Conservation (phyloP, 2,329 filamentous ascomycete genomes). For the Fusarium lateritium region DNA sequence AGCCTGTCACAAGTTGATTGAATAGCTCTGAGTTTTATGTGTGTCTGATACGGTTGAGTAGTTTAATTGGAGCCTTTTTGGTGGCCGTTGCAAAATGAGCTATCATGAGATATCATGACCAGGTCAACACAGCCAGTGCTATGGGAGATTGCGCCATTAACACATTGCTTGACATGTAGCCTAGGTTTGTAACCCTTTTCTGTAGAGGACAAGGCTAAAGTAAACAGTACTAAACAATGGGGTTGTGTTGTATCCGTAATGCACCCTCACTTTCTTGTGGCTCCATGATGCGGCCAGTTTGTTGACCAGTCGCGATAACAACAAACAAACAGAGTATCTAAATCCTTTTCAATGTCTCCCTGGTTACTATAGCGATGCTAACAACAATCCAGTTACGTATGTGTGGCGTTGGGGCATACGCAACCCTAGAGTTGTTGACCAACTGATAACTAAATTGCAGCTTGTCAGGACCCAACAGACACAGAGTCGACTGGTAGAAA, state of each 20-base stretch:
- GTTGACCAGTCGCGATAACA: conserved; percentile 33
- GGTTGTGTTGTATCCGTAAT: not conserved
- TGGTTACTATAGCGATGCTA: conserved; percentile 27
- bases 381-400: not conserved
- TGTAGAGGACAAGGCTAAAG: not conserved
- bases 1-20: conserved; percentile 14
- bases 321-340: conserved; percentile 8
- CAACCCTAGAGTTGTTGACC: conserved; percentile 47
- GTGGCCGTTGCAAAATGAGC: not conserved
- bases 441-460: conserved; percentile 45
- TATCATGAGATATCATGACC: not conserved
- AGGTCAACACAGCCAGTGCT: too few species aligned
- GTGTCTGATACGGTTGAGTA: not conserved
- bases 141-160: too few species aligned
- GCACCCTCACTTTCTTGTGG: not conserved
- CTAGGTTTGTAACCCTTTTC: too few species aligned
- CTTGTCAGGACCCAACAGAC: conserved; percentile 8
- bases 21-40: conserved; percentile 1
- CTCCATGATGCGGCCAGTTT: conserved; percentile 30
- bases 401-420: conserved; percentile 16
- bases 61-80: not conserved
- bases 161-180: too few species aligned
- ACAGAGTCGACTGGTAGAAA: not conserved
- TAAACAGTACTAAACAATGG: not conserved
- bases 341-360: not conserved